Evolutionary conservation across 352 stramenopile species (phyloP).

Genomic region (Phytophthora macrochlamydospora): DNA sequence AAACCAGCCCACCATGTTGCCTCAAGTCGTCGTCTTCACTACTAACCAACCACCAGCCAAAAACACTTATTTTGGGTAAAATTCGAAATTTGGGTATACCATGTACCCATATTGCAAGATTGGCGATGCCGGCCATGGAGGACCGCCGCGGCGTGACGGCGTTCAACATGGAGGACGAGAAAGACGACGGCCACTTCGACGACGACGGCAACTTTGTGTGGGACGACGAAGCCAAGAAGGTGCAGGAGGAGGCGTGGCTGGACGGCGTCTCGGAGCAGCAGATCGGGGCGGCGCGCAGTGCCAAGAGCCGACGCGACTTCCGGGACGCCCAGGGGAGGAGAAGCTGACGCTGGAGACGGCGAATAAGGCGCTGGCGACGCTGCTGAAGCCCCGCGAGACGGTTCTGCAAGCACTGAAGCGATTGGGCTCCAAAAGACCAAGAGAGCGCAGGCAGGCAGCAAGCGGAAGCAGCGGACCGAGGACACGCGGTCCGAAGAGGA

Average conservation of each 20-base stretch:
- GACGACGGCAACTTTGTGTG: slow-evolving; percentile 81
- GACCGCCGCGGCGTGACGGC: slow-evolving; percentile 59
- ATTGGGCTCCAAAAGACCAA: slow-evolving; percentile 63
- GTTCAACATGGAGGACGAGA: slow-evolving; percentile 88
- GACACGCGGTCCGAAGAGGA: slow-evolving; percentile 62
- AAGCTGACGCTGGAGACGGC: slow-evolving; percentile 63
- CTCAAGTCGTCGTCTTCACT: background rate
- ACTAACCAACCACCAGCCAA: background rate
- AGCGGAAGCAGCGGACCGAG: slow-evolving; percentile 55
- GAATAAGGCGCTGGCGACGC: slow-evolving; percentile 53
- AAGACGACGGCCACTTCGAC: slow-evolving; percentile 88
- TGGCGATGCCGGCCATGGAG: slow-evolving; percentile 8
- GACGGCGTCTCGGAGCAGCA: slow-evolving; percentile 74
- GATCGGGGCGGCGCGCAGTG: slow-evolving; percentile 63
- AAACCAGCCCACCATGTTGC: background rate
- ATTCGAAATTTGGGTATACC: background rate
- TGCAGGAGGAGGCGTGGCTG: slow-evolving; percentile 87
- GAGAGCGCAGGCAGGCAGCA: slow-evolving; percentile 40
- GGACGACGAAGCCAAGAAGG: slow-evolving; percentile 73
- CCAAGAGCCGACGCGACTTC: slow-evolving; percentile 66
- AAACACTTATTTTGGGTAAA: background rate
- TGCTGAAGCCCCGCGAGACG: slow-evolving; percentile 75
- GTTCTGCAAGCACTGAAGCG: slow-evolving; percentile 79
- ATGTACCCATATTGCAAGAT: slow-evolving; percentile 7
- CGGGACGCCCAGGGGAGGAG: slow-evolving; percentile 61